Conservation (phyloP, 331 rosid species). For the Rhamnella rubrinervis region DNA sequence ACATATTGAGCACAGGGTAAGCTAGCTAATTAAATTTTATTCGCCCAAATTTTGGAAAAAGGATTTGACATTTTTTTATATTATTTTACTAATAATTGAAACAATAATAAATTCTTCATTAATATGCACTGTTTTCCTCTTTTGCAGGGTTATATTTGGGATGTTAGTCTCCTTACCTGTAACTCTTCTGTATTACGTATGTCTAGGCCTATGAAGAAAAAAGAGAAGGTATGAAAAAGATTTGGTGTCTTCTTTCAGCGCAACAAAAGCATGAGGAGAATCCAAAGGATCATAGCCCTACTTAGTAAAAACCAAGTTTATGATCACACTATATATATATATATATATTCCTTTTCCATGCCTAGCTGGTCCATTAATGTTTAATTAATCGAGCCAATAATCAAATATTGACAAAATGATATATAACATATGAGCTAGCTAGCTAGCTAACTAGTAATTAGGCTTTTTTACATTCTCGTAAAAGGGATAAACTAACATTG, state of each 20-base stretch:
- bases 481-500: too few species aligned
- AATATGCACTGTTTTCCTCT: not conserved
- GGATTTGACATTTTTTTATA: not conserved
- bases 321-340: too few species aligned
- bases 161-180: constrained; percentile 32
- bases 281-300: constrained; percentile 16
- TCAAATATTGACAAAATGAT: too few species aligned
- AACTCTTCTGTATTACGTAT: constrained; percentile 27
- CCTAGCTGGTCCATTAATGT: too few species aligned
- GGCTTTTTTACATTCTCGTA: too few species aligned
- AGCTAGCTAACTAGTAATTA: too few species aligned
- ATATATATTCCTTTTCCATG: too few species aligned
- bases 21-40: not conserved
- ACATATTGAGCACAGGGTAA: constrained; percentile 84
- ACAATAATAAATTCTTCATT: too few species aligned
- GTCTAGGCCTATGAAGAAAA: constrained; percentile 44
- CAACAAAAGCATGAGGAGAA: constrained; percentile 13
- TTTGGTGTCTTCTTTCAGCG: not conserved
- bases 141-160: constrained; percentile 33
- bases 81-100: too few species aligned
- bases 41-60: not conserved
- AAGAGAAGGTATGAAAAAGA: not conserved
- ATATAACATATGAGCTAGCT: too few species aligned
- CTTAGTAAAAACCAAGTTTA: not conserved
- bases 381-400: too few species aligned